These are phyloP conservation scores for Arxiozyma bovina DNA, from an alignment of 1,139 yeast genomes.

Conservation along the genomic window DNA sequence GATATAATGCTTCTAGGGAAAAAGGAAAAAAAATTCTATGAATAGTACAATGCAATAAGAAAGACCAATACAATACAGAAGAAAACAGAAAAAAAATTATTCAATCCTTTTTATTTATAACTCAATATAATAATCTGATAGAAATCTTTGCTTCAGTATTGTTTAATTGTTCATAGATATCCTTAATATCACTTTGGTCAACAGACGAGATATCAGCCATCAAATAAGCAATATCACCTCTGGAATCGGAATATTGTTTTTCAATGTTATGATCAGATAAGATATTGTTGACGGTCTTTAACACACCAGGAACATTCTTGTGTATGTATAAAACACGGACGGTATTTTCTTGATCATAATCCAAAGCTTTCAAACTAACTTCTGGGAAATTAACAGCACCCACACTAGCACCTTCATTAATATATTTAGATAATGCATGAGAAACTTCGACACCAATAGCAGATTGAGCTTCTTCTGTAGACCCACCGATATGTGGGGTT, in stretches of 20 bases:
- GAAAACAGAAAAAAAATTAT: background rate
- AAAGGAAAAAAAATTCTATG: background rate
- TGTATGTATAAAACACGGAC: constrained; percentile 95
- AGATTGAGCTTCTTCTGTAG: constrained; percentile 97
- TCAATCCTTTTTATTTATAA: background rate
- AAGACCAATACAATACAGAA: background rate
- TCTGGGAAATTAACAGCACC: constrained; percentile 99
- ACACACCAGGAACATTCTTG: constrained; percentile 97
- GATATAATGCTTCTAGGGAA: background rate
- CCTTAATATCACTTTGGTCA: constrained; percentile 69
- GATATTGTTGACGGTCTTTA: constrained; percentile 93
- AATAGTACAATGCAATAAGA: background rate
- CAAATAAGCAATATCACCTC: constrained; percentile 92
- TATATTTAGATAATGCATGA: constrained; percentile 74
- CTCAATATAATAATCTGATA: constrained; percentile 77
- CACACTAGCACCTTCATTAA: constrained; percentile 91
- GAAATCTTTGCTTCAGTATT: constrained; percentile 86
- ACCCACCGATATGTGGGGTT: constrained; percentile 98
- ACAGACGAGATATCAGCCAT: constrained; percentile 97
- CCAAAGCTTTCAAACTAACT: constrained; percentile 81
- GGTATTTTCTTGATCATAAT: constrained; percentile 76
- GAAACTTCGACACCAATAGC: constrained; percentile 97
- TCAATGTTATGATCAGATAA: constrained; percentile 93
- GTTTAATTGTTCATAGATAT: constrained; percentile 76
- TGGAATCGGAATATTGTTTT: constrained; percentile 93